phyloP scores from a whole-genome alignment of 495 filamentous ascomycete species.

The Aspergillus homomorphus region DNA sequence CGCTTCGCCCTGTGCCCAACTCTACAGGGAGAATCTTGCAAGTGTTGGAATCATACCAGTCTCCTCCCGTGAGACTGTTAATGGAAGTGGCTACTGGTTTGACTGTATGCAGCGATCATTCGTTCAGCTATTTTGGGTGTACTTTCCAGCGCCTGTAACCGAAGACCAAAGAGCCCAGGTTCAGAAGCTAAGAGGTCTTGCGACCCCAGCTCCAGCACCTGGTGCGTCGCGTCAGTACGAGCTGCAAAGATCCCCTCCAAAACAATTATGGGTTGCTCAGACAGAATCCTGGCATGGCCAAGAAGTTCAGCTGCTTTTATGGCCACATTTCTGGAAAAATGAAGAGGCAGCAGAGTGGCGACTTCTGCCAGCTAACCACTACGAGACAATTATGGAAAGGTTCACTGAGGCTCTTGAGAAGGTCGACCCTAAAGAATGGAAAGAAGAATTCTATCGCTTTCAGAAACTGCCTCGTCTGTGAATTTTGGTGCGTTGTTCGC shows the following conservation, averaged over 20 bases:
- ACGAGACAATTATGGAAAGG: no score
- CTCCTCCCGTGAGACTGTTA: conserved; percentile 5
- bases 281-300: conserved; percentile 11
- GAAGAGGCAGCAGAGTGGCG: no score
- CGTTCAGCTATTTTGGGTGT: conserved; percentile 15
- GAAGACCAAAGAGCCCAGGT: neutral
- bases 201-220: conserved; percentile 2
- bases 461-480: no score
- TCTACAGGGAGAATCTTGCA: conserved; percentile 13
- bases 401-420: no score
- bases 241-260: neutral
- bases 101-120: neutral
- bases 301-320: conserved; percentile 14
- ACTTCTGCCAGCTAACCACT: no score
- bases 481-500: no score
- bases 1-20: conserved; percentile 13
- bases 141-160: conserved; percentile 12
- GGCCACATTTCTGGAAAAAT: conserved; percentile 9
- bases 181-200: conserved; percentile 4
- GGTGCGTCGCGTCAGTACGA: no score
- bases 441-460: no score
- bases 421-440: no score
- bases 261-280: conserved; percentile 4
- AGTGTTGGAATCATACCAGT: neutral
- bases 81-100: neutral